These are phyloP conservation scores for Ajuga reptans DNA, from an alignment of 305 asterid species.

Conservation along the genomic window DNA sequence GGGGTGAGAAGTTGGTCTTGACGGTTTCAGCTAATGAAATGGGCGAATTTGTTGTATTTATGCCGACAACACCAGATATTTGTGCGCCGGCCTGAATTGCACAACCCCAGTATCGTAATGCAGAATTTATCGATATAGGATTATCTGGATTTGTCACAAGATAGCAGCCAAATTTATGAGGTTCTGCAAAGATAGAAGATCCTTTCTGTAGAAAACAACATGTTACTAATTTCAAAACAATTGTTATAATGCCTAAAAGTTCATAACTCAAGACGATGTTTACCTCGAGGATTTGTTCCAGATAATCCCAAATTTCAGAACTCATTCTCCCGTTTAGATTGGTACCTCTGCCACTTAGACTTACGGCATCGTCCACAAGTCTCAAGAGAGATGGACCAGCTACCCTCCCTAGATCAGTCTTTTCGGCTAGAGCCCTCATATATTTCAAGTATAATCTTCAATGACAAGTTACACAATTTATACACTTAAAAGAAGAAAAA, in stretches of 20 bases:
- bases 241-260: not conserved
- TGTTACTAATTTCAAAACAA: not conserved
- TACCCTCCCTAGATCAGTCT: constrained; percentile 88
- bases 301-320: constrained; percentile 71
- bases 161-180: constrained; percentile 64
- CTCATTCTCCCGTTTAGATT: constrained; percentile 57
- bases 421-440: constrained; percentile 67
- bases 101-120: constrained; percentile 87
- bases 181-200: constrained; percentile 55
- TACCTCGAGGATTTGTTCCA: constrained; percentile 67
- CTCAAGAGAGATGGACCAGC: constrained; percentile 81
- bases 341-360: constrained; percentile 37
- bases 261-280: constrained; percentile 3
- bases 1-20: constrained; percentile 41
- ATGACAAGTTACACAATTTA: not conserved
- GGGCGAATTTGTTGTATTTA: constrained; percentile 29
- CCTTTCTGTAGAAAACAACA: constrained; percentile 50
- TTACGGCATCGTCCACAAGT: constrained; percentile 67
- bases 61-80: constrained; percentile 66
- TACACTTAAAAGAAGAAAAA: constrained; percentile 15
- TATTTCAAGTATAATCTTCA: constrained; percentile 74
- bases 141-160: constrained; percentile 57
- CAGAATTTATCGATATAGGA: constrained; percentile 47
- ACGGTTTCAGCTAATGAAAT: constrained; percentile 24
- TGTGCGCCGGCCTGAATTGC: constrained; percentile 78